Conservation (phyloP, 257 asterid genomes). For the Lavandula angustifolia region DNA sequence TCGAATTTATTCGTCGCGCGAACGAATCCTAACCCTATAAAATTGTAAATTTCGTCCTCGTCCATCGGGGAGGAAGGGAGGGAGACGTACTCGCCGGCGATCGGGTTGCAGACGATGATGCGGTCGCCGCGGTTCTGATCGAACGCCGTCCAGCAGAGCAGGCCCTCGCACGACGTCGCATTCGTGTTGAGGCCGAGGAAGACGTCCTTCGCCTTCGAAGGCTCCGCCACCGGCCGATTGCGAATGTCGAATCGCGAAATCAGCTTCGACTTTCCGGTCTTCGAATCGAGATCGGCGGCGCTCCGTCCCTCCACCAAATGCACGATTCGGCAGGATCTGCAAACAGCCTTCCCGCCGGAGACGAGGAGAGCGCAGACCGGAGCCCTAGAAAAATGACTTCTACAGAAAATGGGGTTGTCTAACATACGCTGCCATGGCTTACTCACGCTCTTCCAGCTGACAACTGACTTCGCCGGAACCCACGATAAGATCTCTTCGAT, state of each 20-base stretch:
- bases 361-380: slow-evolving; percentile 12
- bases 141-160: slow-evolving; percentile 22
- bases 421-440: slow-evolving; percentile 23
- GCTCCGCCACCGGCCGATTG: slow-evolving; percentile 15
- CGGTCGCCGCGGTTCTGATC: slow-evolving; percentile 16
- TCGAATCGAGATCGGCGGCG: slow-evolving; percentile 15
- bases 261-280: neutral
- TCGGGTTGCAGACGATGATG: slow-evolving; percentile 21
- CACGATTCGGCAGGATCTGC: slow-evolving; percentile 16
- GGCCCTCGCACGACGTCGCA: slow-evolving; percentile 19
- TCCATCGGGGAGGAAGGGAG: slow-evolving; percentile 14
- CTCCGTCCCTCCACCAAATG: slow-evolving; percentile 24
- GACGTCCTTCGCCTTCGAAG: slow-evolving; percentile 15
- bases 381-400: slow-evolving; percentile 20
- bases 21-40: slow-evolving; percentile 3
- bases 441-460: slow-evolving; percentile 13
- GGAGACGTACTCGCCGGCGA: slow-evolving; percentile 18
- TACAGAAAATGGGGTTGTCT: neutral
- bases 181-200: slow-evolving; percentile 21
- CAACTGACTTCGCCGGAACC: slow-evolving; percentile 24
- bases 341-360: slow-evolving; percentile 5
- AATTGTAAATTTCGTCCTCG: slow-evolving; percentile 7
- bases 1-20: neutral
- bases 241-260: slow-evolving; percentile 19
- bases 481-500: slow-evolving; percentile 23